phyloP scores from a whole-genome alignment of 305 asterid genomes.

The Petunia hybrid region DNA sequence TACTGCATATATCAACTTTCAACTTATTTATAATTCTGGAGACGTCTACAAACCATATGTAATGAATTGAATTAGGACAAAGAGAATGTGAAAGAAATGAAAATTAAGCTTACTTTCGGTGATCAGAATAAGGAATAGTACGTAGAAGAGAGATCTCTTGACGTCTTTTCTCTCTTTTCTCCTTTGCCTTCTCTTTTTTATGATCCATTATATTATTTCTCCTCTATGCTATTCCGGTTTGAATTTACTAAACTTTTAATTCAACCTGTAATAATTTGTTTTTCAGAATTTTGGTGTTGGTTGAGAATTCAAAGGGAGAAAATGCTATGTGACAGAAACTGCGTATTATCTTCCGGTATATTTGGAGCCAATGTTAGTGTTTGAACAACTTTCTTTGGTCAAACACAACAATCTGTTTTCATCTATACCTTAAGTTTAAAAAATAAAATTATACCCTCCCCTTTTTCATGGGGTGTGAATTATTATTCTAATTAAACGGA shows the following conservation, averaged over 20 bases:
- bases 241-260: not conserved
- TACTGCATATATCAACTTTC: too few relatives aligned
- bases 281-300: not conserved
- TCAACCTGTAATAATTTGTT: not conserved
- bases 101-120: slow-evolving; percentile 50
- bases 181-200: slow-evolving; percentile 65
- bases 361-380: slow-evolving; percentile 25
- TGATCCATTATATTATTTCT: slow-evolving; percentile 14
- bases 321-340: slow-evolving; percentile 9
- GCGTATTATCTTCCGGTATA: slow-evolving; percentile 12
- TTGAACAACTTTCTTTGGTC: slow-evolving; percentile 12
- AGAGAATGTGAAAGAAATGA: not conserved
- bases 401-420: not conserved
- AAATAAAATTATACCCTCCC: not conserved
- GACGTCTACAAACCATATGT: not conserved
- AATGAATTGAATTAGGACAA: not conserved
- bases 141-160: slow-evolving; percentile 66
- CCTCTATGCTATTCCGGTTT: not conserved
- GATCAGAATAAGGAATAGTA: slow-evolving; percentile 67
- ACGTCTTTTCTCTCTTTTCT: slow-evolving; percentile 62
- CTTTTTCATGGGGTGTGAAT: not conserved
- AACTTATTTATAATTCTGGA: too few relatives aligned
- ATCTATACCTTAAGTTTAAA: not conserved
- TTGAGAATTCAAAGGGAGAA: slow-evolving; percentile 9
- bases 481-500: too few relatives aligned